phyloP scores from a whole-genome alignment of 768 basidiomycete genomes.

The Leccinum barrowsii region DNA sequence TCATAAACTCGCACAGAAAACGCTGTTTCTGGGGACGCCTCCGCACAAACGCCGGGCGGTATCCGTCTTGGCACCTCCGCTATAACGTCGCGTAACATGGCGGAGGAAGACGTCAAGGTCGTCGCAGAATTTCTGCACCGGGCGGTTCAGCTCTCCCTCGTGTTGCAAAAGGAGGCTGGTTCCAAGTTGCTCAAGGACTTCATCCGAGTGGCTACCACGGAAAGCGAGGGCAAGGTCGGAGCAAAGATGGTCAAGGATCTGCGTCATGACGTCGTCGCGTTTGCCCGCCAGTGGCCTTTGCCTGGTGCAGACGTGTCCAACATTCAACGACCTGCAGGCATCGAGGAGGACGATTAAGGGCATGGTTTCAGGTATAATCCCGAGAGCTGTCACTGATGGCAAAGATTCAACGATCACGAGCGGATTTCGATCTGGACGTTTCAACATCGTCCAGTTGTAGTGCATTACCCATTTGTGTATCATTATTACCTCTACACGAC shows the following conservation, averaged over 20 bases:
- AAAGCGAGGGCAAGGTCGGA: constrained; percentile 69
- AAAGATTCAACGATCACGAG: constrained; percentile 57
- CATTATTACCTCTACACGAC: neutral
- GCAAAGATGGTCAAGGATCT: constrained; percentile 68
- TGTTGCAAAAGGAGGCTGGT: constrained; percentile 92
- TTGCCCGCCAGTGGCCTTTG: constrained; percentile 87
- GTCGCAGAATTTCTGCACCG: constrained; percentile 94
- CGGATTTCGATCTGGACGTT: constrained; percentile 27
- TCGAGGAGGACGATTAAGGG: constrained; percentile 48
- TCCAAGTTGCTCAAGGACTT: constrained; percentile 96
- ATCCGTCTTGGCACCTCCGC: constrained; percentile 95
- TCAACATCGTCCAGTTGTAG: constrained; percentile 29
- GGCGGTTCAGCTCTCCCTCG: constrained; percentile 83
- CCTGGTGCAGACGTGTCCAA: constrained; percentile 70
- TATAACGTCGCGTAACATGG: constrained; percentile 92
- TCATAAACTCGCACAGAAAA: constrained; percentile 58
- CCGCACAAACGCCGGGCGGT: constrained; percentile 93
- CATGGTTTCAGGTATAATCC: neutral
- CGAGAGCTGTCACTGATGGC: neutral
- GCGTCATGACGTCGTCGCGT: constrained; percentile 72
- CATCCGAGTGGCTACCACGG: constrained; percentile 69
- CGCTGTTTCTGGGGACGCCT: constrained; percentile 94
- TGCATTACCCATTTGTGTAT: neutral
- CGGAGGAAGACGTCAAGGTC: constrained; percentile 77
- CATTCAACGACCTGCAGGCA: constrained; percentile 57